These are phyloP conservation scores for Phytophthora nicotianae DNA, from an alignment of 352 stramenopile species.

Conservation along the genomic window DNA sequence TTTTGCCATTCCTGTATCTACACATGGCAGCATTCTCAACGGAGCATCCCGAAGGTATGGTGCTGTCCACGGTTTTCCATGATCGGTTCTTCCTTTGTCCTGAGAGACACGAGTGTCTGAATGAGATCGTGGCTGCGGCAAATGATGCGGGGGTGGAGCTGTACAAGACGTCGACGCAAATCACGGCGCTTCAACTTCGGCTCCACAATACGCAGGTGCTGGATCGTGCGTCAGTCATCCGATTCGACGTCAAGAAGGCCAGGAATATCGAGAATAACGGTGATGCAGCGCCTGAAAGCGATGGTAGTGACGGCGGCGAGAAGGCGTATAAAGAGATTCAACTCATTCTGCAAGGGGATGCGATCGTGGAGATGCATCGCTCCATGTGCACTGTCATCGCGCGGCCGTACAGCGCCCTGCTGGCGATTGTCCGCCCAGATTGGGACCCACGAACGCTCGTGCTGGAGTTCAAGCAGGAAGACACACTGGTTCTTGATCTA, in stretches of 20 bases:
- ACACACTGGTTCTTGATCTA: conserved; percentile 59
- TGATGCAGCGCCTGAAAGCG: conserved; percentile 22
- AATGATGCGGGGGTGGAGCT: conserved; percentile 50
- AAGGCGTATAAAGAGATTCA: conserved; percentile 58
- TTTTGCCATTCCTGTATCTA: conserved; percentile 64
- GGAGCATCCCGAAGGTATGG: conserved; percentile 58
- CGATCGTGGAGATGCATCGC: conserved; percentile 68
- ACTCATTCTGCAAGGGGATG: conserved; percentile 65
- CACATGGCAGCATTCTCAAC: conserved; percentile 46
- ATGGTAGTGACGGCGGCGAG: conserved; percentile 36
- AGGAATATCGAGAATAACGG: conserved; percentile 21
- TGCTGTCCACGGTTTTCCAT: conserved; percentile 65
- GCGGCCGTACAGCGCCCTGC: conserved; percentile 57
- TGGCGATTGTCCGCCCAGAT: conserved; percentile 57
- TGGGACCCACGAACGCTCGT: conserved; percentile 61
- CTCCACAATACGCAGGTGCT: conserved; percentile 64
- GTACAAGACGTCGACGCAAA: conserved; percentile 39
- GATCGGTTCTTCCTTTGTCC: conserved; percentile 73
- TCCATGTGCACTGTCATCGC: conserved; percentile 60
- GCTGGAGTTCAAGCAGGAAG: conserved; percentile 70
- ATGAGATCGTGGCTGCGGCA: conserved; percentile 56
- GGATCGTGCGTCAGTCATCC: conserved; percentile 58
- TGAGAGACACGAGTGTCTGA: conserved; percentile 63
- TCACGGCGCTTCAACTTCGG: conserved; percentile 59
- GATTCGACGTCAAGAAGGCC: conserved; percentile 70